These are phyloP conservation scores for Fusarium sp. DNA, from an alignment of 2,329 filamentous ascomycete genomes.

Conservation along the genomic window DNA sequence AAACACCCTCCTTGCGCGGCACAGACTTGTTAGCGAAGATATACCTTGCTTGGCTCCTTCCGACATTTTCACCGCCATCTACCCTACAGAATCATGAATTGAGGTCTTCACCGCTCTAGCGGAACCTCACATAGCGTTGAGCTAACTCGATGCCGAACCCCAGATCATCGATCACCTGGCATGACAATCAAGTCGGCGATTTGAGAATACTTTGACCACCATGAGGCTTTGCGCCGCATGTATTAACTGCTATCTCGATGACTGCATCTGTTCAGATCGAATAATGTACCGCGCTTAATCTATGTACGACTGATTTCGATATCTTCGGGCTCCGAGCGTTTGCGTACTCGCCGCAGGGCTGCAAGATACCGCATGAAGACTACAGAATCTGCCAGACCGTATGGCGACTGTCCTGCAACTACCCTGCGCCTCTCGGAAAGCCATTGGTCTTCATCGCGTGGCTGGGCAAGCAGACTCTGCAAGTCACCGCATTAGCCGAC, in stretches of 20 bases:
- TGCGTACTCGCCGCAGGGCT: constrained; percentile 12
- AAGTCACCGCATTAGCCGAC: constrained; percentile 32
- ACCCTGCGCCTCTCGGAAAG: constrained; percentile 24
- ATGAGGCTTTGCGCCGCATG: constrained; percentile 22
- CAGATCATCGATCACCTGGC: constrained; percentile 43
- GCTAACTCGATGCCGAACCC: constrained; percentile 42
- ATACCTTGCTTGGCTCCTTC: constrained; percentile 16
- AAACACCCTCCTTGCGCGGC: constrained; percentile 24
- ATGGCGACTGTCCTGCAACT: constrained; percentile 31
- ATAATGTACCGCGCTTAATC: constrained; percentile 20
- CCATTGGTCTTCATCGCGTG: constrained; percentile 32
- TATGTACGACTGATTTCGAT: constrained; percentile 3
- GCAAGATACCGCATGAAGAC: constrained; percentile 2
- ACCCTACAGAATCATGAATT: constrained; percentile 40
- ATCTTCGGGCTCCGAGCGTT: constrained; percentile 15
- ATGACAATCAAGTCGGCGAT: constrained; percentile 32
- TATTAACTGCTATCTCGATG: constrained; percentile 15
- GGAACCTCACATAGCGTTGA: constrained; percentile 30
- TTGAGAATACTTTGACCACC: constrained; percentile 18
- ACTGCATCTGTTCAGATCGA: constrained; percentile 30
- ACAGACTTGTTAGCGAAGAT: constrained; percentile 15
- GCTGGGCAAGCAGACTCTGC: constrained; percentile 25
- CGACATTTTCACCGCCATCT: constrained; percentile 43
- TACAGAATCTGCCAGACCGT: constrained; percentile 20
- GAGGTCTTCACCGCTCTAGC: constrained; percentile 44